Percentiles rank a stretch among this genome's conserved stretches.
Evolutionary conservation across 805 yeast species (phyloP).

Genomic region (Candida incommunis): DNA sequence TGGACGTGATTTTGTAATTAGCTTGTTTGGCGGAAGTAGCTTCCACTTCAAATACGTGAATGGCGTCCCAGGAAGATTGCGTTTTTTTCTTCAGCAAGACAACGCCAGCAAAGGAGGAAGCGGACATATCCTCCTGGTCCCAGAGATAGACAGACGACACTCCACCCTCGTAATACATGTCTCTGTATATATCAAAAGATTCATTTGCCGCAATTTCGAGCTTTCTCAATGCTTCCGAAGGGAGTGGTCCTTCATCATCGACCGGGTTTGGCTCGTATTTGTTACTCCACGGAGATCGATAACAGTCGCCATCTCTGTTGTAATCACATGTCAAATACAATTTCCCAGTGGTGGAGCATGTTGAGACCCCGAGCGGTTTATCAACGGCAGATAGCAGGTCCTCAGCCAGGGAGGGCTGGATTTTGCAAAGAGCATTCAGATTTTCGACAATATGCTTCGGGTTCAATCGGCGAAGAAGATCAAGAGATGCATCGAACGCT

Average conservation of each 20-base stretch:
- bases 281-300: conserved; percentile 84
- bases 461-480: conserved; percentile 59
- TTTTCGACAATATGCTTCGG: conserved; percentile 44
- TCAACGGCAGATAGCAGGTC: conserved; percentile 81
- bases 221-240: conserved; percentile 50
- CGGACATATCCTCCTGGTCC: conserved; percentile 75
- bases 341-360: conserved; percentile 44
- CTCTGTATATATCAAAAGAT: conserved; percentile 84
- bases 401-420: conserved; percentile 62
- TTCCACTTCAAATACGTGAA: conserved; percentile 77
- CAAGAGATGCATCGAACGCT: conserved; percentile 63
- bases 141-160: conserved; percentile 78
- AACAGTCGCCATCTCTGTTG: conserved; percentile 87
- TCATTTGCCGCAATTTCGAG: conserved; percentile 76
- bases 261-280: conserved; percentile 39
- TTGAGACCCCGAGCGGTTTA: conserved; percentile 50
- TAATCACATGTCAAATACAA: conserved; percentile 79
- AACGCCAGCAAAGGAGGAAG: conserved; percentile 87
- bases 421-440: conserved; percentile 32
- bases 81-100: conserved; percentile 58
- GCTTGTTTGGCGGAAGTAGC: conserved; percentile 25
- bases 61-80: conserved; percentile 62
- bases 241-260: conserved; percentile 54
- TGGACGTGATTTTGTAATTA: conserved; percentile 65
- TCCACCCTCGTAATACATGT: conserved; percentile 92